A percentile compares a stretch with the other conserved stretches of the same genome.
These are phyloP conservation scores for Daldinia childiae DNA, from an alignment of 495 filamentous ascomycete genomes.

Conservation along the genomic window DNA sequence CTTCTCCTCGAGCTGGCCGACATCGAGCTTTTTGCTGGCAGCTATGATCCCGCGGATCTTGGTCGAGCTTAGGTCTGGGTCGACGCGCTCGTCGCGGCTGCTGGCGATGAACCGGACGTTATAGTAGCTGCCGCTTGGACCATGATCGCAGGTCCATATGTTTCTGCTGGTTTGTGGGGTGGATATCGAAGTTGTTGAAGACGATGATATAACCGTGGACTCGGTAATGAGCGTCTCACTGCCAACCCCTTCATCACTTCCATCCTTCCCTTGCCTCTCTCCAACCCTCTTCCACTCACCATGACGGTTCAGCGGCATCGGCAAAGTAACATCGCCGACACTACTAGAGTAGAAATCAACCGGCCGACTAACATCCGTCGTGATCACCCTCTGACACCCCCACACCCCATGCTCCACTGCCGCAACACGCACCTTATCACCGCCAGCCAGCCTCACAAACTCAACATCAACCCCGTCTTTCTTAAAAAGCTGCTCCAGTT, in stretches of 20 bases:
- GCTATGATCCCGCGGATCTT: conserved; percentile 6
- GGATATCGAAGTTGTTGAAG: not conserved
- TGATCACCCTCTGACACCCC: conserved; percentile 14
- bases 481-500: not conserved
- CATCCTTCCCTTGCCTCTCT: not conserved
- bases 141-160: conserved; percentile 11
- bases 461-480: conserved; percentile 11
- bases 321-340: not conserved
- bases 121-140: not conserved
- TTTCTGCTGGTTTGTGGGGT: not conserved
- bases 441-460: conserved; percentile 28
- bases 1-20: not conserved
- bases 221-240: not conserved
- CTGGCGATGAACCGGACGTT: conserved; percentile 19
- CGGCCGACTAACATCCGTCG: conserved; percentile 24
- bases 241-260: not conserved
- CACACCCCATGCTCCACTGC: conserved; percentile 12
- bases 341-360: conserved; percentile 14
- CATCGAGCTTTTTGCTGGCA: not conserved
- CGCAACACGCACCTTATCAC: conserved; percentile 18
- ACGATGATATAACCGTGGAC: not conserved
- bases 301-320: conserved; percentile 4
- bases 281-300: conserved; percentile 6
- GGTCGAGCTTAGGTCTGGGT: conserved; percentile 30
- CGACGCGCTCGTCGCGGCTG: conserved; percentile 10